Base-by-base conservation (phyloP, 75 land plant species). In the Picea sitchensis region DNA sequence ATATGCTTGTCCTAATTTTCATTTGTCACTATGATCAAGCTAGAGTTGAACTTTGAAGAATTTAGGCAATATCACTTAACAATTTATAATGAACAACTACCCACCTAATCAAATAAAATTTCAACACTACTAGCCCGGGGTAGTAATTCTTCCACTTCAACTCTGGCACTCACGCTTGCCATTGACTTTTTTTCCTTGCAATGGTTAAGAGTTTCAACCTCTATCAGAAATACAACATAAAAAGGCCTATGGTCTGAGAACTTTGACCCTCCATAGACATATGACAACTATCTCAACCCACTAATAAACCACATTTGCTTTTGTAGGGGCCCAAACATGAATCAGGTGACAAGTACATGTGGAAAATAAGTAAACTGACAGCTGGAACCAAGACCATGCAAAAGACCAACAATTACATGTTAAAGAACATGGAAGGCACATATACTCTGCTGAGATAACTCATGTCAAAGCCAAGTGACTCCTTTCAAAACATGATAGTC, bases 241-340 rank as follows among this genome's bases (percentile, higher is more conserved):
- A 96, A 98, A 54, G 98, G 95, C 74, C 99, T 87, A 75, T 96
- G 99, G 75, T 96, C 99, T 8, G 99, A 94, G 57, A 92, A 89
- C 72, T 81, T 87, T 14, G 88, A 88, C 77, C 92, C 93, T 1
- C 90, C 93, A 63, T 95, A 87, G 51, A 90, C 87, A 65, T 96
- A 94, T 26, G 92, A 86, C 20, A 94, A 59, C 79, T 96, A 93
- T 51, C 81, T 87, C 61, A 96, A 88, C n/a, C 98, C 99, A 67
- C 81, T 86, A 58, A 93, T 98, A 79, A 87, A 81, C 99, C 99
- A 96, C 59, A 96, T 26, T 26, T 26, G 26, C 26, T 26, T 26
- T 26, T 26, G 26, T 26, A 26, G 26, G 26, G 26, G 26, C 26
- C 26, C 26, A 26, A 26, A 26, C 26, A 26, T 26, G 26, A 26